These are phyloP conservation scores for Eragrostis nindensis DNA, from an alignment of 176 grass and related monocot genomes.

Conservation along the genomic window DNA sequence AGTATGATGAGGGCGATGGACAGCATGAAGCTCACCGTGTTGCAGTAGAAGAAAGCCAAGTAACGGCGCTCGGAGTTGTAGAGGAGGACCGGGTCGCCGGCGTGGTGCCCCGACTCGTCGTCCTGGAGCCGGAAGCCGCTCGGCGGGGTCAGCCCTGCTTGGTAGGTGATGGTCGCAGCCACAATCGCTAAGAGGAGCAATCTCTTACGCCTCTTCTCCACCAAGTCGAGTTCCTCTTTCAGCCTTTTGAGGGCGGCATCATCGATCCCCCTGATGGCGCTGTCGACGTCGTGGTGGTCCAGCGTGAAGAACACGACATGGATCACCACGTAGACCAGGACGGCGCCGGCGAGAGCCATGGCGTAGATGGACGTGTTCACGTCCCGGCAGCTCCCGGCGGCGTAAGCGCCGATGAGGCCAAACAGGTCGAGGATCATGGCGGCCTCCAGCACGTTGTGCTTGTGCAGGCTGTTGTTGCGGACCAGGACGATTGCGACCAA, in stretches of 20 bases:
- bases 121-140: conserved; percentile 9
- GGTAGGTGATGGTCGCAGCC: conserved; percentile 37
- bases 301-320: neutral
- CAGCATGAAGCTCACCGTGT: conserved; percentile 40
- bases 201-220: conserved; percentile 18
- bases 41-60: conserved; percentile 45
- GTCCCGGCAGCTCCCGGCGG: conserved; percentile 24
- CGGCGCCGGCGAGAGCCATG: neutral
- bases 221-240: neutral
- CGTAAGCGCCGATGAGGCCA: conserved; percentile 46
- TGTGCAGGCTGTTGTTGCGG: neutral
- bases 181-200: conserved; percentile 32
- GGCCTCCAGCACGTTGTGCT: neutral
- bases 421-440: conserved; percentile 37
- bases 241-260: neutral
- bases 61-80: conserved; percentile 23
- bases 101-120: neutral
- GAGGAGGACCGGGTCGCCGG: conserved; percentile 8
- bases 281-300: neutral
- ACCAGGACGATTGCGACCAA: conserved; percentile 45
- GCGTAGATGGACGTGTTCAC: conserved; percentile 21
- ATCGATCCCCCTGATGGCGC: too few species aligned
- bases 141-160: conserved; percentile 39
- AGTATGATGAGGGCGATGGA: conserved; percentile 43
- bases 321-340: conserved; percentile 23